Evolutionary conservation across 148 eudicot species (phyloP), one percentile per base, ranked within the genome.

Genomic region (Pharnaceum exiguum): DNA sequence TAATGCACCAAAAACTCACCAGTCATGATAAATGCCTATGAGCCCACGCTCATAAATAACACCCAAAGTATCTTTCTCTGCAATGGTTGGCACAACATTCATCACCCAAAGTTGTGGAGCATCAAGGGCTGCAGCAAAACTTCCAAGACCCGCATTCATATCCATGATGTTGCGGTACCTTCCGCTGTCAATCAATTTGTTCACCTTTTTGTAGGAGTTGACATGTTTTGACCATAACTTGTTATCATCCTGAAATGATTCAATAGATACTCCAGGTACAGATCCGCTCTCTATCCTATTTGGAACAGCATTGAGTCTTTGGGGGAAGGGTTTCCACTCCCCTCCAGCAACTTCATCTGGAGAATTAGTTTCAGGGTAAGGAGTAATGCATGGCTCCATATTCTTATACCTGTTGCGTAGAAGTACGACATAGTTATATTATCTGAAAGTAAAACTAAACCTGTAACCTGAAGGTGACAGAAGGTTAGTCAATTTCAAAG

Each of bases 81-180:
- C 77, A 10, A 71, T 62, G 6, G 77, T 79, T 7, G 83, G 80
- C 55, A 79, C 46, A 10, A 79, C 80, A 72, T 79, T 79, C 83
- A 79, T 79, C 21, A 79, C 83, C 83, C 83, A 79, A 26, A 72
- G 46, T 24, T 65, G 60, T 21, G 77, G 72, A 24, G 83, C 75
- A 31, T 79, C 75, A 44, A 79, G 38, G 1, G 74, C 77, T 40
- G 83, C 79, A 46, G 77, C 83, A 62, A 79, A 79, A 45, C 83
- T 71, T 46, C 83, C 83, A 2, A 79, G 49, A 38, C 77, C 75
- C 7, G 82, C 82, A 77, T 77, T 73, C 82, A 77, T 77, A 43
- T 77, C 82, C 82, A 77, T 66, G 47, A 75, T 75, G 58, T 79
- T 79, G 38, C 83, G 83, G 46, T 75, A 79, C 67, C 83, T 75